Conservation (phyloP, 257 asterid species). For the Ehretia macrophylla region DNA sequence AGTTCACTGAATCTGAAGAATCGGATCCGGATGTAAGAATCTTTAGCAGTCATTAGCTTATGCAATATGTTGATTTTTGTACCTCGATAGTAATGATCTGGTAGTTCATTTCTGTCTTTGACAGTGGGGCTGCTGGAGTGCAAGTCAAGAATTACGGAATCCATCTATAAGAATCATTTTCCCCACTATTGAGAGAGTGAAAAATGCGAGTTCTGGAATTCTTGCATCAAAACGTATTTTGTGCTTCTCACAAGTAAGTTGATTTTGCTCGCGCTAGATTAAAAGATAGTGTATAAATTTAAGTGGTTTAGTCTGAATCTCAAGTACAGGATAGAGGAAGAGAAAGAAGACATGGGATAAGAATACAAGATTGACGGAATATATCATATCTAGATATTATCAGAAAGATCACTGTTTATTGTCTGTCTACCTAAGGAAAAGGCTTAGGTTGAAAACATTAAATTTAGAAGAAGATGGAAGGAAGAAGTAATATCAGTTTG, state of each 20-base stretch:
- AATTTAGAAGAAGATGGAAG: too few relatives aligned
- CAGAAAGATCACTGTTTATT: background rate
- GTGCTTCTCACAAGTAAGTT: constrained; percentile 83
- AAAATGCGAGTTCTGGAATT: constrained; percentile 55
- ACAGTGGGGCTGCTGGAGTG: constrained; percentile 98
- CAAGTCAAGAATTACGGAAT: constrained; percentile 69
- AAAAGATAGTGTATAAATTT: background rate
- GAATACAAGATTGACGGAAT: background rate
- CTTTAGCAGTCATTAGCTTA: constrained; percentile 3
- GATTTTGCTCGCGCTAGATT: background rate
- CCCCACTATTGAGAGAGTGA: constrained; percentile 82
- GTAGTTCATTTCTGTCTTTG: constrained; percentile 24
- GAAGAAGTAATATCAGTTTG: too few relatives aligned
- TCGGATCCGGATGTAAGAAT: constrained; percentile 83
- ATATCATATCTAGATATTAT: background rate
- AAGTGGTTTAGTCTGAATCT: background rate
- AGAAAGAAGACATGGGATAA: background rate
- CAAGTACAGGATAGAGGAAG: background rate
- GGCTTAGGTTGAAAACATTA: too few relatives aligned
- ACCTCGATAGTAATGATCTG: constrained; percentile 12
- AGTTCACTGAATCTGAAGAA: constrained; percentile 71
- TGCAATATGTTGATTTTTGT: constrained; percentile 9
- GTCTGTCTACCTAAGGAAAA: too few relatives aligned
- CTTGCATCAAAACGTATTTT: constrained; percentile 58
- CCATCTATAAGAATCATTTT: constrained; percentile 70